A percentile compares a stretch with the other conserved stretches of the same genome.
These are phyloP conservation scores for Closterium sp. DNA, from an alignment of 139 green algal species.

Conservation along the genomic window DNA sequence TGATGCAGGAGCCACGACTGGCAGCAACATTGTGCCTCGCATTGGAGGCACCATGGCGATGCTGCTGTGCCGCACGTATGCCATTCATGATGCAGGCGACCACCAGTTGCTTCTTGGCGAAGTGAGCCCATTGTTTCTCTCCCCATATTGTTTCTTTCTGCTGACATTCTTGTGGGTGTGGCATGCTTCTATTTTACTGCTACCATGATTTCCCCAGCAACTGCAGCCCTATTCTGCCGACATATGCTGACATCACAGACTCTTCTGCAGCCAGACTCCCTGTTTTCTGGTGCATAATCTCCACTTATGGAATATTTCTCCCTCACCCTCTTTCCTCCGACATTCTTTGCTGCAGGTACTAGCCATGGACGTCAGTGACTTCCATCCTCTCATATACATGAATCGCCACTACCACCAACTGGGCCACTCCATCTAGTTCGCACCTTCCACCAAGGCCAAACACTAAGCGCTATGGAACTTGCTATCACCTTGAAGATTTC, in stretches of 20 bases:
- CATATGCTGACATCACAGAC: too few species aligned
- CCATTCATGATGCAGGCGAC: not conserved
- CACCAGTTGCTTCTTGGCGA: not conserved
- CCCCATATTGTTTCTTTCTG: not conserved
- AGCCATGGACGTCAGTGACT: not conserved
- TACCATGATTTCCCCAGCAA: too few species aligned
- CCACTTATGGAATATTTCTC: too few species aligned
- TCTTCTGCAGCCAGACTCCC: too few species aligned
- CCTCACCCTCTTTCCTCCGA: too few species aligned
- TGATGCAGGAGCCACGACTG: not conserved
- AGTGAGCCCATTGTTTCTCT: not conserved
- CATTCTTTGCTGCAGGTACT: not conserved
- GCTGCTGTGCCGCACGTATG: not conserved
- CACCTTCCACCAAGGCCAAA: not conserved
- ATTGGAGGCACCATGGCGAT: not conserved
- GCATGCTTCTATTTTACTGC: too few species aligned
- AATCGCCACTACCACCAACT: not conserved
- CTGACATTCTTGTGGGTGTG: too few species aligned
- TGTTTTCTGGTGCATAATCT: too few species aligned
- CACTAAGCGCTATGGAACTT: not conserved
- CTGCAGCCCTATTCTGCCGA: too few species aligned
- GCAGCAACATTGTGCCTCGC: not conserved
- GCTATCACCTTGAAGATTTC: too few species aligned
- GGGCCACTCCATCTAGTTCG: not conserved
- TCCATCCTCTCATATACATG: not conserved